Percentiles rank a stretch among this genome's conserved stretches.
phyloP scores from a whole-genome alignment of 176 grass and related monocot species.

The Musa itinerans region DNA sequence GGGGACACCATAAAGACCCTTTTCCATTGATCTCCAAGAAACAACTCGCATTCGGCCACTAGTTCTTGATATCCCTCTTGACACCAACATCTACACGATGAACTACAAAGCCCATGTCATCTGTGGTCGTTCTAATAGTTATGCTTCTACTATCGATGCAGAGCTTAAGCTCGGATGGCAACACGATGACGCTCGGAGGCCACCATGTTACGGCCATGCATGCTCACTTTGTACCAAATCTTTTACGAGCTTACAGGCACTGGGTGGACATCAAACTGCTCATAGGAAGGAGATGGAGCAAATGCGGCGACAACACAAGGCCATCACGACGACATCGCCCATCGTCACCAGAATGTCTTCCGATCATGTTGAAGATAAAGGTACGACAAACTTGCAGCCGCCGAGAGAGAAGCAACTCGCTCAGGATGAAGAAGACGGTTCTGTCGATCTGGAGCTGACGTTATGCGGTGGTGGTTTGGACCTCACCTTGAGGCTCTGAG shows the following conservation, averaged over 20 bases:
- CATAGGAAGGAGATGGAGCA: slow-evolving; percentile 9
- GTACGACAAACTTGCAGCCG: not conserved
- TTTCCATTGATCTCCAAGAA: too few species aligned
- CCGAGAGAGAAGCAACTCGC: too few species aligned
- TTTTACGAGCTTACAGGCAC: not conserved
- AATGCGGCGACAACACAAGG: not conserved
- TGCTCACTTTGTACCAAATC: not conserved
- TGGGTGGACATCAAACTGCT: slow-evolving; percentile 8
- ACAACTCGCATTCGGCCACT: too few species aligned
- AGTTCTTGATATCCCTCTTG: too few species aligned
- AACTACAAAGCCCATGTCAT: too few species aligned
- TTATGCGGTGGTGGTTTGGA: not conserved
- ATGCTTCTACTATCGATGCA: not conserved
- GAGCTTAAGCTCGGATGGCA: not conserved
- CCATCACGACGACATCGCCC: not conserved
- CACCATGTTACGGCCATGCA: not conserved
- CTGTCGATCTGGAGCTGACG: not conserved
- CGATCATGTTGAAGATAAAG: not conserved
- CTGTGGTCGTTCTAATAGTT: too few species aligned
- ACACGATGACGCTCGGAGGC: not conserved
- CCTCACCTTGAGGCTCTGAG: slow-evolving; percentile 3
- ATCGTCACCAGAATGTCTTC: too few species aligned
- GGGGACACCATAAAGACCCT: too few species aligned
- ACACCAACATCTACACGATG: too few species aligned
- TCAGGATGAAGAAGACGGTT: too few species aligned